A percentile compares a stretch with the other conserved stretches of the same genome.
These are phyloP conservation scores for Sporothrix sp. DNA, from an alignment of 2,329 filamentous ascomycete species.

Conservation along the genomic window DNA sequence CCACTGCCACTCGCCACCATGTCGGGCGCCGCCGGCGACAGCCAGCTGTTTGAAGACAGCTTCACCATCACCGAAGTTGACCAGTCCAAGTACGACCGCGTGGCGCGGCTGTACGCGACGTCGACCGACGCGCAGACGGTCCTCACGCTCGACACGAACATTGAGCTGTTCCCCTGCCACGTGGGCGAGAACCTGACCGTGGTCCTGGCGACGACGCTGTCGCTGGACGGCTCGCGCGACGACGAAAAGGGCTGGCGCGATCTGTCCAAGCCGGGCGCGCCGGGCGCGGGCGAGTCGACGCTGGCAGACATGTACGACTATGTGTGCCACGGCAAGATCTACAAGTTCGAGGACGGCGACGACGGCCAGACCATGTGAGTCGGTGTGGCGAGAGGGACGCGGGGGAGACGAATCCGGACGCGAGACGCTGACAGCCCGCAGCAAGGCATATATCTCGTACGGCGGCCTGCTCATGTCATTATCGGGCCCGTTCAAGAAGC, in stretches of 20 bases:
- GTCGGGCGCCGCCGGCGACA: constrained; percentile 60
- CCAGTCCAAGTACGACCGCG: constrained; percentile 87
- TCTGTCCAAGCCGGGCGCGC: constrained; percentile 40
- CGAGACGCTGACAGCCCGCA: constrained; percentile 29
- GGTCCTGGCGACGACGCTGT: constrained; percentile 74
- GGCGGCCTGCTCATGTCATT: constrained; percentile 84
- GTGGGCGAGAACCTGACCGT: constrained; percentile 70
- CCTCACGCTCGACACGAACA: constrained; percentile 87
- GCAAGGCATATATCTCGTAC: constrained; percentile 90
- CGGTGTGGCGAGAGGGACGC: not conserved
- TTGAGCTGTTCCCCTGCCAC: constrained; percentile 73
- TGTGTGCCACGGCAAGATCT: constrained; percentile 80
- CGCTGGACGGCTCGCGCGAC: constrained; percentile 68
- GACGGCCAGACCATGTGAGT: constrained; percentile 80
- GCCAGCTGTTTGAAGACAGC: constrained; percentile 85
- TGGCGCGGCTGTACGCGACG: constrained; percentile 71
- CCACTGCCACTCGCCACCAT: no score
- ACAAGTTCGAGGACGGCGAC: constrained; percentile 71
- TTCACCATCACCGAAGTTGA: constrained; percentile 76
- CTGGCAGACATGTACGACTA: constrained; percentile 78
- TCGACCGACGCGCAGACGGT: constrained; percentile 65
- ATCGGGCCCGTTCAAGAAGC: constrained; percentile 90
- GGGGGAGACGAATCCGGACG: not conserved
- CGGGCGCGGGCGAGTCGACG: constrained; percentile 38
- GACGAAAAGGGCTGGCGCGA: constrained; percentile 80